Evolutionary conservation across 2,329 filamentous ascomycete genomes (phyloP), one percentile per base, ranked within the genome.

Genomic region (Colletotrichum sp.): DNA sequence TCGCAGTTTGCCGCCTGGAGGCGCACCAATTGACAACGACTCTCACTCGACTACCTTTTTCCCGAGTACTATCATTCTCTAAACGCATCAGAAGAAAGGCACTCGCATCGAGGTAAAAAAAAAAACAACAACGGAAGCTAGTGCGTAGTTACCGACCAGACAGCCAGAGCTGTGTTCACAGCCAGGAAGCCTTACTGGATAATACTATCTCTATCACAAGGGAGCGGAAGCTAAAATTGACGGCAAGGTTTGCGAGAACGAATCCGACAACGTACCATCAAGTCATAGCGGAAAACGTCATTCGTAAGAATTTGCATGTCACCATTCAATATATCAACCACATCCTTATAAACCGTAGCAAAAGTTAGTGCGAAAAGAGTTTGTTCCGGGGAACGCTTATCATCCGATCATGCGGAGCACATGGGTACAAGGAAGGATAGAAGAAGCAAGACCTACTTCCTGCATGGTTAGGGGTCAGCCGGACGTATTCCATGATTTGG

Each of bases 141-240:
- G 16, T 5, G n/a, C 1, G 44, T 13, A 52, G 0, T 24, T 3
- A 52, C n/a, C 4, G 44, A 13, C 3, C n/a, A 5, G n/a, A 21
- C n/a, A 52, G n/a, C 4, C n/a, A 21, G n/a, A 4, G 44, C 12
- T 1, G 1, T 13, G 12, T 1, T 21, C 0, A 0, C n/a, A 52
- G 10, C 4, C 4, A 4, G 12, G 4, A 24, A 52, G 10, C 44
- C 44, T 52, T 21, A 1, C n/a, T 21, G 44, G n/a, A 52, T 4
- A 8, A 52, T 52, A 12, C 12, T 4, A 12, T 12, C 44, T 24
- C 44, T 18, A 52, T 4, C 10, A 13, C 0, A 18, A 52, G 44
- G 44, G 10, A 21, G n/a, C 44, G 44, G 44, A 13, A 24, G n/a
- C n/a, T 52, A 13, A 52, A 49, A 21, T 24, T 21, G n/a, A 7